Base-by-base conservation (phyloP, 2,329 filamentous ascomycete species). In the Lachnellula willkommii region DNA sequence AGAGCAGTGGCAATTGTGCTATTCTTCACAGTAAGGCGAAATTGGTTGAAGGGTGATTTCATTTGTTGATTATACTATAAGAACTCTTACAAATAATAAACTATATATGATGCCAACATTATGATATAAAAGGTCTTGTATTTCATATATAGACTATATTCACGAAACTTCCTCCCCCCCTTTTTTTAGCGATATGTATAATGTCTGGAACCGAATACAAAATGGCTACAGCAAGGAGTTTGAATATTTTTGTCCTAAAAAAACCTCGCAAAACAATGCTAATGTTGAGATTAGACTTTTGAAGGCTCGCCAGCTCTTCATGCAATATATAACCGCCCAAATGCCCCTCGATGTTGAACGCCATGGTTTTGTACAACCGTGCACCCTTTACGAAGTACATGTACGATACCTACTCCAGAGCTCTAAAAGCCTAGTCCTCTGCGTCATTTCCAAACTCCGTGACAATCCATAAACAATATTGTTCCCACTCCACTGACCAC, bases 381-480 rank as follows among this genome's bases (percentile, higher is more conserved):
- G 3, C 28, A 32, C 28, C 28, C 28, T 32, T 32, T 32, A 32
- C 28, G 28, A 32, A 32, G 28, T 32, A 52, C 20, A 35, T 22
- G 26, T 7, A 37, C 37, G 20, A 32, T 26, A 15, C 26, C 15
- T 35, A 42, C 28, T 49, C 9, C 26, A 37, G 12, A 17, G 14
- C 32, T 22, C 14, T 20, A 32, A 15, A 20, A 48, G 42, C 46
- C 22, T 42, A 9, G 15, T 17, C 7, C 22, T 62, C 61, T 2
- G 47, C 60, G 47, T 66, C 76, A 60, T 79, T 76, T 40, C 67
- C 81, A 74, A 81, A 95, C 73, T 95, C 89, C 39, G 84, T 78
- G 9, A 96, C 87, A 46, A 97, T 79, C 91, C 91, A 96, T 53
- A 90, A 79, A 68, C 92, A 97, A 69, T 94, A 97, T 67, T 83